Conservation (phyloP, 768 basidiomycete species). For the Lyophyllum shimeji region DNA sequence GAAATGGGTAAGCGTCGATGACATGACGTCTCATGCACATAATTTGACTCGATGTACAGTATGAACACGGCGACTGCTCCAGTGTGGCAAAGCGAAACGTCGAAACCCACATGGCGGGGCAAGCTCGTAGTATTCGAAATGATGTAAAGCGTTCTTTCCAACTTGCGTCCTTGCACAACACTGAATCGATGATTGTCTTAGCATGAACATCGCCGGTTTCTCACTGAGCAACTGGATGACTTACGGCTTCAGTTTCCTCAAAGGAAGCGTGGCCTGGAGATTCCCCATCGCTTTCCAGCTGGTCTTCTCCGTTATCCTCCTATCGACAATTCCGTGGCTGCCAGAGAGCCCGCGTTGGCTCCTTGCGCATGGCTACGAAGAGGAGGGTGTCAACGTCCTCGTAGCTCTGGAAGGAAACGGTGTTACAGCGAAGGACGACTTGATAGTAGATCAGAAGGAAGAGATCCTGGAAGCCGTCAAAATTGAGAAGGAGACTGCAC, state of each 20-base stretch:
- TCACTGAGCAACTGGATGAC: conserved; percentile 56
- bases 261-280: conserved; percentile 44
- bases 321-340: conserved; percentile 48
- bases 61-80: conserved; percentile 51
- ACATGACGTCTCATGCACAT: neutral
- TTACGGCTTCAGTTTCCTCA: conserved; percentile 46
- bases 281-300: conserved; percentile 54
- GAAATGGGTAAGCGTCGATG: conserved; percentile 37
- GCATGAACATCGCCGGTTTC: conserved; percentile 52
- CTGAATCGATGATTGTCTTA: conserved; percentile 15
- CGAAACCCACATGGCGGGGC: conserved; percentile 46
- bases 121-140: conserved; percentile 49
- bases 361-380: conserved; percentile 41
- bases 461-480: conserved; percentile 45
- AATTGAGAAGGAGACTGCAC: conserved; percentile 39
- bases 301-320: conserved; percentile 41
- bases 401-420: conserved; percentile 42
- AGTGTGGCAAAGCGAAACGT: conserved; percentile 53
- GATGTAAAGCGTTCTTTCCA: conserved; percentile 34
- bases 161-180: neutral
- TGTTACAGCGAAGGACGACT: conserved; percentile 32
- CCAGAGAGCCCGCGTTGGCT: conserved; percentile 51
- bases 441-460: conserved; percentile 35
- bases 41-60: conserved; percentile 17
- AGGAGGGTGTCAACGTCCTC: conserved; percentile 41